Evolutionary conservation across 495 filamentous ascomycete species (phyloP), one percentile per base, ranked within the genome.

Genomic region (Aspergillus sclerotiicarbonarius): DNA sequence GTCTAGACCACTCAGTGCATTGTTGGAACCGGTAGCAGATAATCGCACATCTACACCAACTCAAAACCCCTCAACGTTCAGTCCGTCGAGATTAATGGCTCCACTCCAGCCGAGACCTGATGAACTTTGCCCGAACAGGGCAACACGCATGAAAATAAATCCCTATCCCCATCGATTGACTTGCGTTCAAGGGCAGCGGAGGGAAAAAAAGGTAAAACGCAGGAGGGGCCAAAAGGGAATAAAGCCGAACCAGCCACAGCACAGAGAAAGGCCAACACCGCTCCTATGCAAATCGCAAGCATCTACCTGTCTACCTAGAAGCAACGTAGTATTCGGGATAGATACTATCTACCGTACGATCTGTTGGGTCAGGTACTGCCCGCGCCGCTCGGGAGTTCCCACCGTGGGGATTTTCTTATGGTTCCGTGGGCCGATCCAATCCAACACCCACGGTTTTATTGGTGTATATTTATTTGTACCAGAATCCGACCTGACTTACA

Each of bases 1-100:
- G 46, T 60, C 51, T 60, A 51, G 52, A 55, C 51, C 51, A 50
- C 21, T 25, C 31, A 41, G 12, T 12, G 37, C 47, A 50, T 50
- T 15, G 47, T 32, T 18, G 4, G 13, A 50, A 31, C 30, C 13
- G 37, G 37, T n/a, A n/a, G n/a, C 37, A 41, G 37, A 41, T 41
- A 41, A 12, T 3, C 37, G 37, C 37, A 12, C 37, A 6, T 41
- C 37, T 12, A 41, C 37, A 37, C 33, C 33, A 15, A 37, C 33
- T 37, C 13, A 37, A 9, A n/a, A n/a, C 13, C 10, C 25, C n/a
- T 18, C 25, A 51, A 51, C 48, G 48, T 51, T 51, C 48, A 51
- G 48, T 18, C 29, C 30, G 29, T 51, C 33, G 30, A 33, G 48
- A 41, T 41, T 41, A 51, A 51, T 51, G 52, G 39, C 43, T 54